Evolutionary conservation across 495 filamentous ascomycete genomes (phyloP).

Genomic region (Penicillium pulvis): DNA sequence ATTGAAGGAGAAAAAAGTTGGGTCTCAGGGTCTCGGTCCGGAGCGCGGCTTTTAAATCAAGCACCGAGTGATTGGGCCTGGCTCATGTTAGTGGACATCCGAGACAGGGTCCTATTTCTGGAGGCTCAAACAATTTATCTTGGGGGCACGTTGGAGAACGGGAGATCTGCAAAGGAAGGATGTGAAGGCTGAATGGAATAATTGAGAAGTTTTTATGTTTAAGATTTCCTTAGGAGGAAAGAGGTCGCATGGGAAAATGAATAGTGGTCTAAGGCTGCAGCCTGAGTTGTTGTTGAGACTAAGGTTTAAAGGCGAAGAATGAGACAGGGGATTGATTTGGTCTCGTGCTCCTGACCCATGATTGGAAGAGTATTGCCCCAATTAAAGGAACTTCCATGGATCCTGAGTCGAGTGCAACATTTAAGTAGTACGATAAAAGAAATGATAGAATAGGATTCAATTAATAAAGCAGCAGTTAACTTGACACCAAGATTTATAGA

Average conservation of each 20-base stretch:
- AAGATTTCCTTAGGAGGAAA: conserved; percentile 5
- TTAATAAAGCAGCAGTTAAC: background rate
- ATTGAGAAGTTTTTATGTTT: conserved; percentile 1
- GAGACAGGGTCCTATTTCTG: conserved; percentile 10
- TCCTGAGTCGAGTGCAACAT: background rate
- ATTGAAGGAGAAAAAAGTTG: background rate
- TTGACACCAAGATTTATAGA: background rate
- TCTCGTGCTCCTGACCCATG: conserved; percentile 44
- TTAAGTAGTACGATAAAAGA: background rate
- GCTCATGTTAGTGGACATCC: conserved; percentile 6
- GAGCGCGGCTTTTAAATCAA: conserved; percentile 4
- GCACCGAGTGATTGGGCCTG: conserved; percentile 4
- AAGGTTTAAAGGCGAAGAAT: conserved; percentile 3
- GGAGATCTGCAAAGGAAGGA: conserved; percentile 13
- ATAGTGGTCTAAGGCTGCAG: background rate
- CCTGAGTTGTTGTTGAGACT: conserved; percentile 8
- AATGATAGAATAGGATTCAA: background rate
- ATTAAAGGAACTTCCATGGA: conserved; percentile 1
- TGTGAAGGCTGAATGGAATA: background rate
- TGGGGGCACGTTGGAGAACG: conserved; percentile 9
- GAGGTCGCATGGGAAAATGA: conserved; percentile 7
- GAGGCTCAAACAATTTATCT: conserved; percentile 6
- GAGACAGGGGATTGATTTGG: conserved; percentile 24
- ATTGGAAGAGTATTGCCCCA: conserved; percentile 32
- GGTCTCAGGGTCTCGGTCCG: conserved; percentile 4